These are phyloP conservation scores for Coniferiporia sulphurascens DNA, from an alignment of 1,284 basidiomycete genomes.

Conservation along the genomic window DNA sequence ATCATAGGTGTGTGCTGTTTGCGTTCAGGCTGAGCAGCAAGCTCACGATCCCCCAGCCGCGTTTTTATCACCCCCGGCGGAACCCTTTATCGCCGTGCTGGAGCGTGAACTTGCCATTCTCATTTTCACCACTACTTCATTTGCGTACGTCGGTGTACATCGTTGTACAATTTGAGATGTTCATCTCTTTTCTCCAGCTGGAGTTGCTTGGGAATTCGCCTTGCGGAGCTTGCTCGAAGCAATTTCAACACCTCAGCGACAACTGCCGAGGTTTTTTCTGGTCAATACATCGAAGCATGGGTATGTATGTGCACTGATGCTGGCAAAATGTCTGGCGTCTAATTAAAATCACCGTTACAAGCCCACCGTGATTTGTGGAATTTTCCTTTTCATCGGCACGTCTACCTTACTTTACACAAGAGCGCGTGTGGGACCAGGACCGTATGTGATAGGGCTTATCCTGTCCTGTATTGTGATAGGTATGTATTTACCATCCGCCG, in stretches of 20 bases:
- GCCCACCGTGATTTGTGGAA: conserved; percentile 56
- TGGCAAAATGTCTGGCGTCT: conserved; percentile 1
- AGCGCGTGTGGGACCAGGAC: conserved; percentile 59
- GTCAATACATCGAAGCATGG: conserved; percentile 54
- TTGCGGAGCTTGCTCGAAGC: conserved; percentile 56
- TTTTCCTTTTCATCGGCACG: conserved; percentile 65
- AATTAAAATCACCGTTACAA: conserved; percentile 22
- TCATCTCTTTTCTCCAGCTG: conserved; percentile 45
- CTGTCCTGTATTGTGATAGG: conserved; percentile 56
- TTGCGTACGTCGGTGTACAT: conserved; percentile 62
- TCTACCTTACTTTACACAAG: conserved; percentile 59
- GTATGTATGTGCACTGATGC: conserved; percentile 32
- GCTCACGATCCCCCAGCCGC: conserved; percentile 38
- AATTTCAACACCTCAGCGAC: conserved; percentile 39
- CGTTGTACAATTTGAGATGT: too few species aligned
- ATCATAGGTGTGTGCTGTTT: conserved; percentile 21
- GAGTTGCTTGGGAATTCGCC: conserved; percentile 62
- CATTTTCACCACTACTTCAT: conserved; percentile 37
- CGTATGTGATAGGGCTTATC: conserved; percentile 54
- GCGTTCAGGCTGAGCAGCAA: not conserved
- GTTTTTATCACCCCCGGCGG: conserved; percentile 63
- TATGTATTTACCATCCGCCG: conserved; percentile 24
- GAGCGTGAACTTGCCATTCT: conserved; percentile 50
- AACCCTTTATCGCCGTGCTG: conserved; percentile 62
- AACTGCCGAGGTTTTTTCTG: conserved; percentile 37